Base-by-base conservation (phyloP, 1,139 yeast species). In the Saccharomyces hybrid region DNA sequence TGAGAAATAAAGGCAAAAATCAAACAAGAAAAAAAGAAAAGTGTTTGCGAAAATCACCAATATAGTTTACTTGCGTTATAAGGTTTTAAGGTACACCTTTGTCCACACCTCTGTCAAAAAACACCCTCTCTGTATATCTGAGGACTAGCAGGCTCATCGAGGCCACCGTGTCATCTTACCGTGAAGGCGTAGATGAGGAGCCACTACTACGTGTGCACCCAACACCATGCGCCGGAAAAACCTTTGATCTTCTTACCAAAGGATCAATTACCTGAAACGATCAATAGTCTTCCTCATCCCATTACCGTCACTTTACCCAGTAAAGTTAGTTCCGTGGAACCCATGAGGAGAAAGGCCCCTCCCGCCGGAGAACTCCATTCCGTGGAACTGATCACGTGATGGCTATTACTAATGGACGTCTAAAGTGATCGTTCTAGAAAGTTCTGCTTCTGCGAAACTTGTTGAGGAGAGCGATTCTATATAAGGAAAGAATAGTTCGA, bases 391-490 rank as follows among this genome's bases (percentile, higher is more conserved):
- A 38, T 16, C 44, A 38, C 44, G 44, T 38, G 44, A 38, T 5
- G 4, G 1, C 7, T 9, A 38, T 38, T 38, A 38, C 44, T 38
- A 38, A 38, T 38, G 4, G 3, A 6, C 44, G 44, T 38, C 9
- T 4, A 11, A 11, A 38, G 11, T 19, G 44, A 38, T 38, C n/a
- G 12, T 38, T 38, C 44, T 38, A 38, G 44, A 38, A 38, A 38
- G 8, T 38, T 38, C 44, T 24, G 44, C 19, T 5, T 38, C 26
- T 21, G 26, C 42, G 42, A 38, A 38, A 38, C 26, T 38, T 38
- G 44, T 38, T 38, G 44, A 38, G 44, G 44, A 38, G 44, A 38
- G 44, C 44, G 12, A 19, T 38, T 38, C 44, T 38, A 38, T 38
- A 38, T 38, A 38, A 38, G 44, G 44, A 19, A 38, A 38, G 44